These are phyloP conservation scores for Monosporascus cannonballus DNA, from an alignment of 2,329 filamentous ascomycete genomes.

Conservation along the genomic window DNA sequence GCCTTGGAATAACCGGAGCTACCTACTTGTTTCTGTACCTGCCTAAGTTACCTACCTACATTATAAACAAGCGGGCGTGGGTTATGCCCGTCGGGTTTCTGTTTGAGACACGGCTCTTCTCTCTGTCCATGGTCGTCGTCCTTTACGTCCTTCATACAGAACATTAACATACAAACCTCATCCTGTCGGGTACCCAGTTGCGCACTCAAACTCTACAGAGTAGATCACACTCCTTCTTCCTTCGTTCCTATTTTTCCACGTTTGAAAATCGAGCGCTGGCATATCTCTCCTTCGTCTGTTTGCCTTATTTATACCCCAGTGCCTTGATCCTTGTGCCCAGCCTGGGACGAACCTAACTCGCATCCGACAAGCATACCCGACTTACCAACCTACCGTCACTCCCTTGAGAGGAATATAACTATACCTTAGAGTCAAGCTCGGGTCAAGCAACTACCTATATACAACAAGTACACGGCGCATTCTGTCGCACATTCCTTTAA, in stretches of 20 bases:
- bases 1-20: too few species aligned
- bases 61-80: background rate
- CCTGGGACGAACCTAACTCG: too few species aligned
- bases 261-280: background rate
- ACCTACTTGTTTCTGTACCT: too few species aligned
- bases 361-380: too few species aligned
- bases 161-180: background rate
- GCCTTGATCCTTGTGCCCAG: background rate
- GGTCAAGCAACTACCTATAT: too few species aligned
- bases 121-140: background rate
- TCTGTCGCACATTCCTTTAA: background rate
- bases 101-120: background rate
- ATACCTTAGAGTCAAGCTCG: too few species aligned
- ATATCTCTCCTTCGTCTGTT: background rate
- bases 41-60: too few species aligned
- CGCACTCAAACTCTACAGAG: background rate
- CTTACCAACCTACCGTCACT: too few species aligned
- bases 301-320: background rate
- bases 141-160: background rate
- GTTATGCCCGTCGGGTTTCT: background rate
- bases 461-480: background rate
- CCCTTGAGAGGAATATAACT: too few species aligned
- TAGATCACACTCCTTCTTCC: background rate
- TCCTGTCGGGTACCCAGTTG: background rate
- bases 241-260: background rate